Percentiles rank a stretch among this genome's conserved stretches.
Evolutionary conservation across 2,329 filamentous ascomycete species (phyloP).

Genomic region (Calonectria pseudoturangicola): DNA sequence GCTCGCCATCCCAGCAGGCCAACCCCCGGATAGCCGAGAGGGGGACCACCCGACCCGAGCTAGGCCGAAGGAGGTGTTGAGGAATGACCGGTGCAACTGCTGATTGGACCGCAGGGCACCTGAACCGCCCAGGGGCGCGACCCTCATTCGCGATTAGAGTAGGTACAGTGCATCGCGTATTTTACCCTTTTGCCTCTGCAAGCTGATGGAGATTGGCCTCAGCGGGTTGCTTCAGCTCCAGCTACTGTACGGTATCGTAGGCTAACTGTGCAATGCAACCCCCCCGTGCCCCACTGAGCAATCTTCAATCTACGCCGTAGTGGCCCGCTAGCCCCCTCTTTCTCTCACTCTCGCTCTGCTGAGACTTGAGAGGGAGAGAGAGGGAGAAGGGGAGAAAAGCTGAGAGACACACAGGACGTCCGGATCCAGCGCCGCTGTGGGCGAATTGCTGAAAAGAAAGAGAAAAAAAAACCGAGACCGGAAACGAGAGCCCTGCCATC

Average conservation of each 20-base stretch:
- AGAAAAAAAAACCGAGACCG: background rate
- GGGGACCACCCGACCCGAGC: slow-evolving; percentile 13
- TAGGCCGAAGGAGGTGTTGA: slow-evolving; percentile 13
- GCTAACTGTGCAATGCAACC: slow-evolving; percentile 26
- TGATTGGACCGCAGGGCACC: slow-evolving; percentile 25
- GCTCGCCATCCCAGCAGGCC: slow-evolving; percentile 3
- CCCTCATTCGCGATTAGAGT: slow-evolving; percentile 27
- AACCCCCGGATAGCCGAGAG: slow-evolving; percentile 22
- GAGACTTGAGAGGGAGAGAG: background rate
- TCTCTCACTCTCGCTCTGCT: background rate
- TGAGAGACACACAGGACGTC: no score
- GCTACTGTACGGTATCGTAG: slow-evolving; percentile 5
- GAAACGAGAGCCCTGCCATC: slow-evolving; percentile 1
- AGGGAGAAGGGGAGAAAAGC: background rate
- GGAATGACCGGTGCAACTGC: slow-evolving; percentile 33
- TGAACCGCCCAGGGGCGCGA: slow-evolving; percentile 20
- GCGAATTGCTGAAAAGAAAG: no score
- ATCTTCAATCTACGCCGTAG: slow-evolving; percentile 25
- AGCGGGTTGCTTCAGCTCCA: background rate
- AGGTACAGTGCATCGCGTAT: slow-evolving; percentile 13
- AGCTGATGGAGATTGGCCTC: slow-evolving; percentile 26
- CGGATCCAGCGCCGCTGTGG: no score
- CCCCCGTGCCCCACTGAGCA: slow-evolving; percentile 19
- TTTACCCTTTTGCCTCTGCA: slow-evolving; percentile 28
- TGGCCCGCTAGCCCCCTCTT: slow-evolving; percentile 19